Conservation (phyloP, 2,329 filamentous ascomycete genomes). For the Huntiella bhutanensis region DNA sequence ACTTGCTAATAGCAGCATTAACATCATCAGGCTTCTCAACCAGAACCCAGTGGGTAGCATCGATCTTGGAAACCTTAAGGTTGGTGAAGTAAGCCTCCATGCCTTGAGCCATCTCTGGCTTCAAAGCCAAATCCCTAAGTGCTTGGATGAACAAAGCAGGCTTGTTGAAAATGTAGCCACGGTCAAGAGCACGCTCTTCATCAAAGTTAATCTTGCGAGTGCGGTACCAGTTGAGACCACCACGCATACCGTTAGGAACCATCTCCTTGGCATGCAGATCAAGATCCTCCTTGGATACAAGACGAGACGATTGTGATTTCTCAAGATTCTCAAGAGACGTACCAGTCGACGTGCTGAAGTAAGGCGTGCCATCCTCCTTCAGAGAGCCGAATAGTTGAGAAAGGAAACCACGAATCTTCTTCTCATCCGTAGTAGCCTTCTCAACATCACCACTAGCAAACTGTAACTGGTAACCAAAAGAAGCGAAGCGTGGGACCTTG, state of each 20-base stretch:
- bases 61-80: conserved; percentile 45
- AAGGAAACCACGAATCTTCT: conserved; percentile 51
- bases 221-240: conserved; percentile 80
- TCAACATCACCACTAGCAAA: conserved; percentile 52
- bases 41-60: conserved; percentile 65
- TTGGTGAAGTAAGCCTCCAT: conserved; percentile 53
- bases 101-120: conserved; percentile 45
- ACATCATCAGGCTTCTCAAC: conserved; percentile 52
- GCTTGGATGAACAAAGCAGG: conserved; percentile 63
- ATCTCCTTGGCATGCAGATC: conserved; percentile 62
- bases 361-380: conserved; percentile 12
- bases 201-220: conserved; percentile 52
- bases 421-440: conserved; percentile 32
- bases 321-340: conserved; percentile 39
- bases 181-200: conserved; percentile 46
- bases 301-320: conserved; percentile 38
- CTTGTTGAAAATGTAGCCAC: conserved; percentile 27
- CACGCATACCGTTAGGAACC: conserved; percentile 51
- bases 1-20: conserved; percentile 49
- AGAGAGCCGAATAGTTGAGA: conserved; percentile 47
- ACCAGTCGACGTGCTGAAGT: conserved; percentile 39
- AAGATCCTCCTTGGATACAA: conserved; percentile 51
- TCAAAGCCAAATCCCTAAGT: conserved; percentile 50
- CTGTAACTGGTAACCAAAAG: conserved; percentile 73
- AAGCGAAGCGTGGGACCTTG: conserved; percentile 33